Evolutionary conservation across 305 asterid species (phyloP).

Genomic region (Rubia peregrina): DNA sequence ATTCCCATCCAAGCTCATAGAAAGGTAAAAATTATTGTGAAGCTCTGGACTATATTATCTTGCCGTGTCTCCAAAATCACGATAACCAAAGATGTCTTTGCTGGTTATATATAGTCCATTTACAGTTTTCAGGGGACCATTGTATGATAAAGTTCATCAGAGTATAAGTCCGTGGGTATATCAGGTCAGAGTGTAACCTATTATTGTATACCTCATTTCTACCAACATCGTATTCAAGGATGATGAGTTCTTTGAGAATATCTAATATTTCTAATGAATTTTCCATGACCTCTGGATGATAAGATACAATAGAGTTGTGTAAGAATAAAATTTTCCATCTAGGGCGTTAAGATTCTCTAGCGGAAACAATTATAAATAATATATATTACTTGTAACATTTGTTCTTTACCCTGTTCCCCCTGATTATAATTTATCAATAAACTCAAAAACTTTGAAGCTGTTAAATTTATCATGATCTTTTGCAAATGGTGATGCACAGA

Average conservation of each 20-base stretch:
- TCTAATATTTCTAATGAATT: neutral
- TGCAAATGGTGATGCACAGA: conserved; percentile 35
- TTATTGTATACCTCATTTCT: neutral
- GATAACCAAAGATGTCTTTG: conserved; percentile 17
- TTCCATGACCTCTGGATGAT: neutral
- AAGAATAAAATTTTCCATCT: neutral
- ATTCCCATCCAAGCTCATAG: conserved; percentile 38
- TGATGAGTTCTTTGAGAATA: neutral
- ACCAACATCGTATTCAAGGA: neutral
- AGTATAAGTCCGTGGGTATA: conserved; percentile 71
- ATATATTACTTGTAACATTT: neutral
- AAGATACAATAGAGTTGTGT: neutral
- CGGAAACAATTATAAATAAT: neutral
- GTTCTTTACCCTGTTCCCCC: neutral
- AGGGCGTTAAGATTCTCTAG: neutral
- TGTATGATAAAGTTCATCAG: conserved; percentile 92
- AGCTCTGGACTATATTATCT: neutral
- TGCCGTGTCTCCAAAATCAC: conserved; percentile 11
- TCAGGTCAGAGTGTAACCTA: conserved; percentile 53
- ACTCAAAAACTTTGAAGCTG: neutral
- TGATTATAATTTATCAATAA: neutral
- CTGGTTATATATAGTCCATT: conserved; percentile 37
- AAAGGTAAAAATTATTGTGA: conserved; percentile 38
- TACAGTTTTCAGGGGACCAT: conserved; percentile 69
- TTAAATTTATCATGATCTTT: conserved; percentile 1